Percentiles rank a stretch among this genome's conserved stretches.
These are phyloP conservation scores for Metarhizium humberi DNA, from an alignment of 2,329 filamentous ascomycete species.

Conservation along the genomic window DNA sequence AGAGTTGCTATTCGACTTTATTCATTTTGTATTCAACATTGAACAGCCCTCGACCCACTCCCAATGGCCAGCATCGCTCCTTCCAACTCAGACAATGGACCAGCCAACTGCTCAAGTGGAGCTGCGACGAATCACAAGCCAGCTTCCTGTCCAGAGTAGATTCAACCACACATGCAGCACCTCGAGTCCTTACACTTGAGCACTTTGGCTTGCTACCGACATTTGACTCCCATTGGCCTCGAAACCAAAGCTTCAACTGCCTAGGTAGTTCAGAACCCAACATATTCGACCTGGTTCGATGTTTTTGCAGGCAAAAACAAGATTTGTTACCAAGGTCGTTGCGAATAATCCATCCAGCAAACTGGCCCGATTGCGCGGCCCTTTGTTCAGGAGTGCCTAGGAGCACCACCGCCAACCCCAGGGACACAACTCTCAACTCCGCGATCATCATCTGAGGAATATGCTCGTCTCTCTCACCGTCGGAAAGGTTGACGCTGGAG, in stretches of 20 bases:
- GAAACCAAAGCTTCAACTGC: background rate
- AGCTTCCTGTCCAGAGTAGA: background rate
- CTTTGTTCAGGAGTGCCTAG: background rate
- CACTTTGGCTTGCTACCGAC: background rate
- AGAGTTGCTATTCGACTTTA: too few species aligned
- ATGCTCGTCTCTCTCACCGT: constrained; percentile 98
- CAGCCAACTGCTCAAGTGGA: background rate
- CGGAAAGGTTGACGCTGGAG: constrained; percentile 97
- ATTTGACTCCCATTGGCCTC: background rate
- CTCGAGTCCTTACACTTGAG: background rate
- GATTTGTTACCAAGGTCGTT: background rate
- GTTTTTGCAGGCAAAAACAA: background rate
- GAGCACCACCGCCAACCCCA: background rate
- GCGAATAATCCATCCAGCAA: background rate
- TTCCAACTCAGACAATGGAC: background rate
- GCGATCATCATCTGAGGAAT: constrained; percentile 6
- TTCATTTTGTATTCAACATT: background rate
- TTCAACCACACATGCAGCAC: too few species aligned
- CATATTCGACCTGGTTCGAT: too few species aligned
- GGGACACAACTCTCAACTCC: background rate
- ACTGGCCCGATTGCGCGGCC: background rate
- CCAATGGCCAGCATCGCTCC: background rate
- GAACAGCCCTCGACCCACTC: background rate
- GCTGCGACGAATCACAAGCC: background rate
- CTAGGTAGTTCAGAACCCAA: too few species aligned